Conservation (phyloP, 352 stramenopile genomes). For the Globisporangium sylvaticum region DNA sequence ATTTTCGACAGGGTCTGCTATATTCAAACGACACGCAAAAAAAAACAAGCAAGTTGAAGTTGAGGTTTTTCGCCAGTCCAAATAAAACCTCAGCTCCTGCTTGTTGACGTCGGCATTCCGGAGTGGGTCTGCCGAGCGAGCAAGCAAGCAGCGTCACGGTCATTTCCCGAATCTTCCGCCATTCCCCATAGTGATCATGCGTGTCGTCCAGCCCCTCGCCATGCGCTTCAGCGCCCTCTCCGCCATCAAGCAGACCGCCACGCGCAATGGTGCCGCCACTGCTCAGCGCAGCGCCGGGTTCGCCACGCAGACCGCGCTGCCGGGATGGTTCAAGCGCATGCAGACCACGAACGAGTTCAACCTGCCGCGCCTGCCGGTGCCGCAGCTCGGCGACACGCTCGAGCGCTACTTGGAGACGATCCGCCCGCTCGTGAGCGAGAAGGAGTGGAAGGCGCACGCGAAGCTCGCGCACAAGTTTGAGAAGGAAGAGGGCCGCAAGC, state of each 20-base stretch:
- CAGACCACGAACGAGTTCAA: constrained; percentile 76
- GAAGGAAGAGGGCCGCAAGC: constrained; percentile 37
- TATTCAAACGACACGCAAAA: no score
- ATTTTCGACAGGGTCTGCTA: constrained; percentile 4
- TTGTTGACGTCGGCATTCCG: neutral
- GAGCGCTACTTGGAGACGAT: constrained; percentile 80
- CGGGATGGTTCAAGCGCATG: constrained; percentile 75
- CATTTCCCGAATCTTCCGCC: constrained; percentile 6
- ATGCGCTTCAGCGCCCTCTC: neutral
- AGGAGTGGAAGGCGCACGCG: constrained; percentile 68
- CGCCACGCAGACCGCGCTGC: constrained; percentile 24
- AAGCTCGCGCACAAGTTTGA: constrained; percentile 60
- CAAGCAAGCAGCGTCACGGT: neutral
- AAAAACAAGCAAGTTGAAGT: no score
- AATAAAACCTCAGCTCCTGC: constrained; percentile 13
- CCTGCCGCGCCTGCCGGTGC: constrained; percentile 81
- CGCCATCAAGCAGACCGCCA: neutral
- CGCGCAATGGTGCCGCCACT: neutral
- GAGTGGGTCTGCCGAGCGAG: neutral
- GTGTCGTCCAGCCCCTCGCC: constrained; percentile 13
- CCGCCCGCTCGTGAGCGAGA: constrained; percentile 62
- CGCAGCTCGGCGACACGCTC: constrained; percentile 87
- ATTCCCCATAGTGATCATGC: neutral
- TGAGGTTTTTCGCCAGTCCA: constrained; percentile 18
- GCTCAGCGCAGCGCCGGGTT: constrained; percentile 10